These are phyloP conservation scores for Helenozyma rhizophorensis DNA, from an alignment of 805 yeast species.

Conservation along the genomic window DNA sequence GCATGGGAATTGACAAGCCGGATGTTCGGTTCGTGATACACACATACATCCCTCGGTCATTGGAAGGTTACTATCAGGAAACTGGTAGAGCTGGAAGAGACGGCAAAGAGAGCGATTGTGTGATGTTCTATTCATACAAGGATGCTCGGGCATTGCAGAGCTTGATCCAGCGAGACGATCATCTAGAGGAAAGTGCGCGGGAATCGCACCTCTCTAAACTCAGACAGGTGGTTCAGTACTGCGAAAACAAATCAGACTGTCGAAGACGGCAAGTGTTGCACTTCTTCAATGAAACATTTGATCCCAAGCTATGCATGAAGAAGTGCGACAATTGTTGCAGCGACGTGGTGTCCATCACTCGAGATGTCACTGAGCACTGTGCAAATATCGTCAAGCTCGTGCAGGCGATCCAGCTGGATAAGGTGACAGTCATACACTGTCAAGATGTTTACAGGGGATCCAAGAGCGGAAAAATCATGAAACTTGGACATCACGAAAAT, in stretches of 20 bases:
- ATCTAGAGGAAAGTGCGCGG: constrained; percentile 56
- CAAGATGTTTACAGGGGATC: constrained; percentile 83
- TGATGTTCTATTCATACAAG: constrained; percentile 72
- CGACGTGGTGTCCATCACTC: constrained; percentile 37
- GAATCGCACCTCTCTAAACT: constrained; percentile 76
- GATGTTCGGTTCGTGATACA: constrained; percentile 93
- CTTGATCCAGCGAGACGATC: constrained; percentile 73
- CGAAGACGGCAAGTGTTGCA: constrained; percentile 84
- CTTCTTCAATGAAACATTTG: constrained; percentile 82
- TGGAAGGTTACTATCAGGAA: constrained; percentile 97
- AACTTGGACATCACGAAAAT: constrained; percentile 55
- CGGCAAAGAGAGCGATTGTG: constrained; percentile 77
- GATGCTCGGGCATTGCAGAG: constrained; percentile 76
- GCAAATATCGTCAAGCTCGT: constrained; percentile 58
- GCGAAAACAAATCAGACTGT: constrained; percentile 89
- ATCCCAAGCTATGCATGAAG: constrained; percentile 57
- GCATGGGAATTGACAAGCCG: constrained; percentile 98
- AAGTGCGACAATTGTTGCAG: constrained; percentile 80
- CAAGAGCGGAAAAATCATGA: constrained; percentile 53
- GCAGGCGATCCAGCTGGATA: constrained; percentile 46
- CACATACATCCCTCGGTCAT: constrained; percentile 77
- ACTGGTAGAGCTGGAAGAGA: constrained; percentile 99
- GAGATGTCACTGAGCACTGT: constrained; percentile 69
- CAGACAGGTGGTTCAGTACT: constrained; percentile 81
- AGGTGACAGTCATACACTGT: constrained; percentile 74